Evolutionary conservation across 305 asterid species (phyloP).

Genomic region (Rubia peregrina): DNA sequence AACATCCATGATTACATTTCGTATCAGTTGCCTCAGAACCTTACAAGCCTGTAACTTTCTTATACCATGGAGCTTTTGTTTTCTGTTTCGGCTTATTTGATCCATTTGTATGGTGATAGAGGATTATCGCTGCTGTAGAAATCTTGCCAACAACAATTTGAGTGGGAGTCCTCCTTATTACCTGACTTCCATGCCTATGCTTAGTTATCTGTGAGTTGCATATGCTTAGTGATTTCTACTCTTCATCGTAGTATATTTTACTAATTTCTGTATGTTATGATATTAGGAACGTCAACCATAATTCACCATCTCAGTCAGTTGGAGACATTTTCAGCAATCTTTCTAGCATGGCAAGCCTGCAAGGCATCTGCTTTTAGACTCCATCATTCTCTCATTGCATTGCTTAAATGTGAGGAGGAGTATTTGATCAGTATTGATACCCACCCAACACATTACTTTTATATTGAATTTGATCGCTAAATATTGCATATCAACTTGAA

Average conservation of each 20-base stretch:
- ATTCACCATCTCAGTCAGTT: constrained; percentile 53
- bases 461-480: neutral
- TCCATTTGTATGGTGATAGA: constrained; percentile 15
- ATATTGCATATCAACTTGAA: constrained; percentile 20
- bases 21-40: constrained; percentile 82
- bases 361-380: constrained; percentile 27
- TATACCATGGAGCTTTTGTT: constrained; percentile 17
- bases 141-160: constrained; percentile 74
- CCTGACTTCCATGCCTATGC: constrained; percentile 43
- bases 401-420: neutral
- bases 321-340: constrained; percentile 77
- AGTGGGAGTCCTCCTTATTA: constrained; percentile 83
- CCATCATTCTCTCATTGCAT: constrained; percentile 3
- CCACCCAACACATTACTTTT: neutral
- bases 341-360: constrained; percentile 58
- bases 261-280: constrained; percentile 18
- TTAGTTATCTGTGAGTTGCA: constrained; percentile 60
- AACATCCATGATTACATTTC: constrained; percentile 63
- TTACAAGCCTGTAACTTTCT: constrained; percentile 71
- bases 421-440: no score
- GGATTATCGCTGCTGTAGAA: constrained; percentile 44
- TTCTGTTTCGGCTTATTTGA: constrained; percentile 17
- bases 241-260: neutral
- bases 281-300: constrained; percentile 72
- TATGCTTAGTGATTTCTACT: constrained; percentile 17